Conservation (phyloP, 148 eudicot species). For the Spergularia bocconei region DNA sequence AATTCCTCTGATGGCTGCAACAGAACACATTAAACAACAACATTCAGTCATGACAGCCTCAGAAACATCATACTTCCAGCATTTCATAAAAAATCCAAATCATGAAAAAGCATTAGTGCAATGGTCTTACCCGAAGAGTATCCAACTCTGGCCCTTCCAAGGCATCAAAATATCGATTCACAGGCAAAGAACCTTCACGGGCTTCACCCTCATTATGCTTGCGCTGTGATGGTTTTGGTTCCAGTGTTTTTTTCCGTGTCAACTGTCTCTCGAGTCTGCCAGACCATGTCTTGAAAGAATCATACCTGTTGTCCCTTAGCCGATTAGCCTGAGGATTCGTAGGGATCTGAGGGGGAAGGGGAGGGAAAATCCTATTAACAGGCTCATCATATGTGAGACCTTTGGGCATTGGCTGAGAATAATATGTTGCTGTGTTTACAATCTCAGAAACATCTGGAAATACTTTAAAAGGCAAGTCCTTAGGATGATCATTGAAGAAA, state of each 20-base stretch:
- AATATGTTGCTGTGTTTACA: slow-evolving; percentile 24
- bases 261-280: slow-evolving; percentile 75
- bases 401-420: slow-evolving; percentile 66
- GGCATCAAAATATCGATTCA: slow-evolving; percentile 81
- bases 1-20: slow-evolving; percentile 71
- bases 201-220: slow-evolving; percentile 14
- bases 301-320: slow-evolving; percentile 51
- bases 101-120: background rate
- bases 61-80: background rate
- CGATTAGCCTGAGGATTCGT: slow-evolving; percentile 30
- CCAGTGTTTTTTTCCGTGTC: slow-evolving; percentile 48
- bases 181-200: slow-evolving; percentile 45
- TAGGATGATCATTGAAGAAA: slow-evolving; percentile 38
- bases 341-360: slow-evolving; percentile 22
- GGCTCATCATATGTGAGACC: slow-evolving; percentile 27
- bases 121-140: slow-evolving; percentile 56
- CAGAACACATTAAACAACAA: slow-evolving; percentile 8
- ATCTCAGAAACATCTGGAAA: slow-evolving; percentile 18
- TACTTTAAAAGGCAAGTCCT: slow-evolving; percentile 8
- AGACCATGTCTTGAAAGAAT: slow-evolving; percentile 87
- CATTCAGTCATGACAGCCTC: background rate
- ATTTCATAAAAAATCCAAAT: background rate
- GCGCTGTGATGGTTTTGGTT: slow-evolving; percentile 27
- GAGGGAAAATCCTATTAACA: slow-evolving; percentile 20
- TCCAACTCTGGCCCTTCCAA: slow-evolving; percentile 88